Evolutionary conservation across 768 basidiomycete genomes (phyloP).

Genomic region (Lepiota venenata): DNA sequence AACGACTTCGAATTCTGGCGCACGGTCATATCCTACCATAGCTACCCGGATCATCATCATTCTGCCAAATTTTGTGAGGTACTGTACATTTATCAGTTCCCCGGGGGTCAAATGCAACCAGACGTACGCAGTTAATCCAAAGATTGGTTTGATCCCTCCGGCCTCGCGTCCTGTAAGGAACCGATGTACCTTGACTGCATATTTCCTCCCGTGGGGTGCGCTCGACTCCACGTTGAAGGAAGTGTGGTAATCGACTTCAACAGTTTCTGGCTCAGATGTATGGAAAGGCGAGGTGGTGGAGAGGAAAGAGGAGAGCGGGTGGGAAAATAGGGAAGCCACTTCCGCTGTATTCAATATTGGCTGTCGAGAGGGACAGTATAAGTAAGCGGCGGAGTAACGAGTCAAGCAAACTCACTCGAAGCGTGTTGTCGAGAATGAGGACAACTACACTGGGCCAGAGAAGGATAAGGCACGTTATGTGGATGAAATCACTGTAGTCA

Average conservation of each 20-base stretch:
- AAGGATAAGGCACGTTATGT: neutral
- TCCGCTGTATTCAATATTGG: slow-evolving; percentile 79
- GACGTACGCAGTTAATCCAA: slow-evolving; percentile 82
- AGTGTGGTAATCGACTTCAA: slow-evolving; percentile 65
- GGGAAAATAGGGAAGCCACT: slow-evolving; percentile 81
- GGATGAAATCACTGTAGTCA: slow-evolving; percentile 10
- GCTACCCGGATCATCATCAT: slow-evolving; percentile 44
- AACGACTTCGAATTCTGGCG: slow-evolving; percentile 41
- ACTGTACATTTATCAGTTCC: neutral
- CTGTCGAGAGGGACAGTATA: slow-evolving; percentile 29
- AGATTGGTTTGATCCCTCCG: slow-evolving; percentile 85
- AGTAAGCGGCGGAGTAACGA: neutral
- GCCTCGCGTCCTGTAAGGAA: slow-evolving; percentile 87
- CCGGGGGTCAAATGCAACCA: neutral
- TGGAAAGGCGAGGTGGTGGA: slow-evolving; percentile 52
- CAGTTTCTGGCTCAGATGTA: slow-evolving; percentile 45
- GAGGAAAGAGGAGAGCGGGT: slow-evolving; percentile 75
- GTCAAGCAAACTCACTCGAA: slow-evolving; percentile 45
- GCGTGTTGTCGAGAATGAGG: slow-evolving; percentile 73
- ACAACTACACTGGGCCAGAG: slow-evolving; percentile 66
- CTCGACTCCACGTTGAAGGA: slow-evolving; percentile 49
- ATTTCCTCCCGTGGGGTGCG: slow-evolving; percentile 32
- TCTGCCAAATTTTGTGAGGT: slow-evolving; percentile 19
- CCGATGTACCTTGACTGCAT: slow-evolving; percentile 58
- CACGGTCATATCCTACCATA: slow-evolving; percentile 38